Percentiles rank a stretch among this genome's conserved stretches.
Evolutionary conservation across 2,329 filamentous ascomycete species (phyloP).

Genomic region (Zasmidium citrigriseum): DNA sequence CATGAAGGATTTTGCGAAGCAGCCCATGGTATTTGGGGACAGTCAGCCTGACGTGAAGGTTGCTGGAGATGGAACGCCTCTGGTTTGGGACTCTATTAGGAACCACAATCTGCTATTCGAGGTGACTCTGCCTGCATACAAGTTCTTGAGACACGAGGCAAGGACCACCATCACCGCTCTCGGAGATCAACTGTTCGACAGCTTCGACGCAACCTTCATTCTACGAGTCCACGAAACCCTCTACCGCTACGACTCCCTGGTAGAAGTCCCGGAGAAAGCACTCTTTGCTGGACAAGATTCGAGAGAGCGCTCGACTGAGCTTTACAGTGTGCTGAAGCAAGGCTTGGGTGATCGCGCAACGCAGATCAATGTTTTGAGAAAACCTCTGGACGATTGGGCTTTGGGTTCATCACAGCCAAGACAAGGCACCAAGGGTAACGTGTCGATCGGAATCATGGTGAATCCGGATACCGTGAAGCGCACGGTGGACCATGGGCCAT

Average conservation of each 20-base stretch:
- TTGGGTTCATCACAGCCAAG: conserved; percentile 33
- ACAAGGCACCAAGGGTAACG: conserved; percentile 31
- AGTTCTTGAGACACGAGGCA: conserved; percentile 71
- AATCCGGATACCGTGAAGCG: conserved; percentile 72
- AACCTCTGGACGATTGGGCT: conserved; percentile 35
- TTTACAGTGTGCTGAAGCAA: conserved; percentile 66
- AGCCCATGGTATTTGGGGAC: conserved; percentile 55
- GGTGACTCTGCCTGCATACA: conserved; percentile 84
- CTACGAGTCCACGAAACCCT: conserved; percentile 54
- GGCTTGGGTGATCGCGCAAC: conserved; percentile 76
- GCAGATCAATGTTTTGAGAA: conserved; percentile 56
- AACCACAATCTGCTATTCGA: conserved; percentile 85
- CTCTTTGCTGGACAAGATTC: conserved; percentile 1
- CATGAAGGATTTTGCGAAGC: conserved; percentile 67
- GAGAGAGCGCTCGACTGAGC: conserved; percentile 39
- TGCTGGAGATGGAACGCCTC: conserved; percentile 56
- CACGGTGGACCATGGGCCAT: conserved; percentile 82
- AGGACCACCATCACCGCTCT: conserved; percentile 72
- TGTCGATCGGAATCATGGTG: conserved; percentile 70
- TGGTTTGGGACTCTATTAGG: conserved; percentile 75
- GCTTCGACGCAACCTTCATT: conserved; percentile 86
- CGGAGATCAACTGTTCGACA: conserved; percentile 71
- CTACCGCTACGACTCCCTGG: conserved; percentile 57
- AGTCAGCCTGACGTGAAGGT: conserved; percentile 35
- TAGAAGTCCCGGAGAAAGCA: conserved; percentile 36